Evolutionary conservation across 2,329 filamentous ascomycete species (phyloP).

Genomic region (Nothomitra cinnamomea): DNA sequence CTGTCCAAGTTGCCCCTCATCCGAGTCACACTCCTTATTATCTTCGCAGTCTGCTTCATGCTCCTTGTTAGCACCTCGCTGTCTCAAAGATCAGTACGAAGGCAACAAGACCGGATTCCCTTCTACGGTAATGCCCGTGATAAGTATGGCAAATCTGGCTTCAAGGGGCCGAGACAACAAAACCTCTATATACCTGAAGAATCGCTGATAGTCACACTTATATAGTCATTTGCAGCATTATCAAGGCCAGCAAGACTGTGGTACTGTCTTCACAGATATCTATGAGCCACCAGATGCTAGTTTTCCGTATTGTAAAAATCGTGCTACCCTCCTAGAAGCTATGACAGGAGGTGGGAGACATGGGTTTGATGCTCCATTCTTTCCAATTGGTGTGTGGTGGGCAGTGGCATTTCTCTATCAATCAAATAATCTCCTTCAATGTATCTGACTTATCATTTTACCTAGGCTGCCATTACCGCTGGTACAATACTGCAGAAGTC

Average conservation of each 20-base stretch:
- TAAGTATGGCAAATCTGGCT: no score
- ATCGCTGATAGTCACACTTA: no score
- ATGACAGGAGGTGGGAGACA: constrained; percentile 25
- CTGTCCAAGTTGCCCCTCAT: not conserved
- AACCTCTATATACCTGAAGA: no score
- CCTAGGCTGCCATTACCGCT: constrained; percentile 25
- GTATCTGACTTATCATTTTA: constrained; percentile 6
- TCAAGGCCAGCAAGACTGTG: constrained; percentile 22
- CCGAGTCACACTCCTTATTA: not conserved
- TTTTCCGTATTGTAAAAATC: constrained; percentile 18
- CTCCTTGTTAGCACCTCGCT: not conserved
- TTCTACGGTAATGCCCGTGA: not conserved
- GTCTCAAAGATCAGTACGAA: not conserved
- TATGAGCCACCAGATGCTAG: constrained; percentile 17
- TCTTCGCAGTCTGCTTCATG: not conserved
- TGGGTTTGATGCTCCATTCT: constrained; percentile 25
- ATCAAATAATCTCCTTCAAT: not conserved
- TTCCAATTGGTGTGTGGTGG: constrained; percentile 17
- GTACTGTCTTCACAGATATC: constrained; percentile 20
- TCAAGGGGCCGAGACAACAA: no score
- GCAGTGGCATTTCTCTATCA: not conserved
- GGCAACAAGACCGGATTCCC: not conserved
- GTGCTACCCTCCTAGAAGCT: constrained; percentile 22
- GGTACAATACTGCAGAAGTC: constrained; percentile 25
- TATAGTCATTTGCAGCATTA: constrained; percentile 21